Evolutionary conservation across 805 yeast species (phyloP).

Genomic region (Candida parachauliodes): DNA sequence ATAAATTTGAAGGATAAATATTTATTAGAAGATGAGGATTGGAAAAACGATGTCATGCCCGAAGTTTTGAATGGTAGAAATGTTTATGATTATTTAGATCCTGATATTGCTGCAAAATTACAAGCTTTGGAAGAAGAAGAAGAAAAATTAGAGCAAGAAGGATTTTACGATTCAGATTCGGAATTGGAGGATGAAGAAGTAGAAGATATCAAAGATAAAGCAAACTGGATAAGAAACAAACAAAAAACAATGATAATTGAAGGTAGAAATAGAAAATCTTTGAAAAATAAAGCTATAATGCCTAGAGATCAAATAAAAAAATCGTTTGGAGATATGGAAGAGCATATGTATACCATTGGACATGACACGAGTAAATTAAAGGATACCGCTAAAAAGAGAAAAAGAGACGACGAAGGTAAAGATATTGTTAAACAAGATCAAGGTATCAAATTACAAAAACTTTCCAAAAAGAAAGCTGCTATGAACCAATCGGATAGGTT

Average conservation of each 20-base stretch:
- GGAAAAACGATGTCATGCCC: slow-evolving; percentile 98
- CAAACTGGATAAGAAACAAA: slow-evolving; percentile 91
- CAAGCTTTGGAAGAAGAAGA: slow-evolving; percentile 97
- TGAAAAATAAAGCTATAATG: slow-evolving; percentile 82
- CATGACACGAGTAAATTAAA: slow-evolving; percentile 71
- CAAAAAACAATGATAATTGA: slow-evolving; percentile 91
- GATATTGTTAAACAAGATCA: slow-evolving; percentile 69
- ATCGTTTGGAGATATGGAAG: slow-evolving; percentile 75
- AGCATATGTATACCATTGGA: slow-evolving; percentile 85
- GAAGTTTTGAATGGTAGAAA: slow-evolving; percentile 94
- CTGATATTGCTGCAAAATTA: slow-evolving; percentile 89
- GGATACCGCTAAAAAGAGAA: slow-evolving; percentile 35
- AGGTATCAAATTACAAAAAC: slow-evolving; percentile 36
- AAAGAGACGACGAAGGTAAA: slow-evolving; percentile 59
- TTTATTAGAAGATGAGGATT: slow-evolving; percentile 88
- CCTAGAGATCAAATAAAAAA: slow-evolving; percentile 86
- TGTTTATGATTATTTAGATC: slow-evolving; percentile 95
- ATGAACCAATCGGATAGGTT: slow-evolving; percentile 71
- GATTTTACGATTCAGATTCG: slow-evolving; percentile 86
- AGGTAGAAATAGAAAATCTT: slow-evolving; percentile 79
- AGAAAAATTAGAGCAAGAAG: slow-evolving; percentile 87
- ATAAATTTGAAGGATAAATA: slow-evolving; percentile 91
- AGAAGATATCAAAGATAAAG: slow-evolving; percentile 76
- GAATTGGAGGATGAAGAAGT: slow-evolving; percentile 54
- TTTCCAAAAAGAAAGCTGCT: slow-evolving; percentile 47